Percentiles rank a stretch among this genome's conserved stretches.
These are phyloP conservation scores for Penicillium hordei DNA, from an alignment of 2,329 filamentous ascomycete genomes.

Conservation along the genomic window DNA sequence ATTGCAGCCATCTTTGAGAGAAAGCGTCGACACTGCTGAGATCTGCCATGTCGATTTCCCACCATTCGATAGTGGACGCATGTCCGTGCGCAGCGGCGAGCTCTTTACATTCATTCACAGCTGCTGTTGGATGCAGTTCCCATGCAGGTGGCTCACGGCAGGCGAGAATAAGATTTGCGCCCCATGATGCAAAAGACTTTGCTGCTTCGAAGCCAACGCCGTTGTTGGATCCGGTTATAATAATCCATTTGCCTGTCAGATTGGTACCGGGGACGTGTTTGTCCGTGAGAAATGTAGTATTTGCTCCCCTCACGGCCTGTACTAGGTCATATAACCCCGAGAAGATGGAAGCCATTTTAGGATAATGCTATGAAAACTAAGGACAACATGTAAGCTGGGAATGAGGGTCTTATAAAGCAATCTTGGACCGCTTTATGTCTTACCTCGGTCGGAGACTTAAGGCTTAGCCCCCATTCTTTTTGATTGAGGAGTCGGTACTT, in stretches of 20 bases:
- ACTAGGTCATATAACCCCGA: neutral
- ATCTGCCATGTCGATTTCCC: conserved; percentile 17
- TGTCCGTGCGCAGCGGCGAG: conserved; percentile 10
- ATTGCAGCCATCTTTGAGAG: conserved; percentile 11
- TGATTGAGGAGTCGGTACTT: too few relatives aligned
- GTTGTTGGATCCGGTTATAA: conserved; percentile 19
- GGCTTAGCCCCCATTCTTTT: neutral
- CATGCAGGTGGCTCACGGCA: conserved; percentile 17
- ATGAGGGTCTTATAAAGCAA: neutral
- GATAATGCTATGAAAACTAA: neutral
- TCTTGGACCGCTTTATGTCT: neutral
- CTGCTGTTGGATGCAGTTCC: conserved; percentile 13
- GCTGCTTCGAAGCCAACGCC: conserved; percentile 18
- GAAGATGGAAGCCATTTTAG: neutral
- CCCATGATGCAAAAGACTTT: conserved; percentile 16
- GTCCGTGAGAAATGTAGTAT: conserved; percentile 1
- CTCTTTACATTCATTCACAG: conserved; percentile 9
- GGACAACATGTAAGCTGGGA: neutral
- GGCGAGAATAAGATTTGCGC: conserved; percentile 20
- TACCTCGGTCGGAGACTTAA: neutral
- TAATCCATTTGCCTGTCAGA: conserved; percentile 16
- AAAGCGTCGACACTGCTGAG: conserved; percentile 16
- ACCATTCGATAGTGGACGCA: conserved; percentile 14
- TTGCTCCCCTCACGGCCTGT: neutral
- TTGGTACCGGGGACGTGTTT: conserved; percentile 6